Evolutionary conservation across 2,329 filamentous ascomycete genomes (phyloP), one percentile per base, ranked within the genome.

Genomic region (Microsporum ferrugineum): DNA sequence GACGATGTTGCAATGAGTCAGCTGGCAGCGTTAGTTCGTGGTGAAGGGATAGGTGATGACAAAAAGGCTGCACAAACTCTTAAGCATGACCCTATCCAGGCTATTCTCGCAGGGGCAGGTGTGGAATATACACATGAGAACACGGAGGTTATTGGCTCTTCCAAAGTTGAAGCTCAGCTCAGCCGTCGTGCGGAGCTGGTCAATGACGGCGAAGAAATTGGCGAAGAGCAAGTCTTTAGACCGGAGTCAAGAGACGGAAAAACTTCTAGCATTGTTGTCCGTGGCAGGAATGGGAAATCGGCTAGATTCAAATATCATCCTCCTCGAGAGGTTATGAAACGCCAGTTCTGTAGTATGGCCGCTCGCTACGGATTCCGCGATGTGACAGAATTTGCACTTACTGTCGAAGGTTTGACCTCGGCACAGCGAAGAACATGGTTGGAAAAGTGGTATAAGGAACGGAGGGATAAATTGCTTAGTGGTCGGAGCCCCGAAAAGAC

Each of bases 41-140:
- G 78, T 59, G 78, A 78, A 61, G 36, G 75, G 65, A 69, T 74
- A 57, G 63, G 70, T 43, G 69, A 74, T 39, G 66, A 71, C 57
- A 78, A 74, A 5, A 73, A 73, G 61, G 39, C 62, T 43, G 39
- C 68, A 63, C 63, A 68, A 1, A 68, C 69, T 10, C 68, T 73
- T 0, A 80, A 78, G 66, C 77, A 81, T 55, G 89, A 97, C 68
- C 87, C 89, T 0, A 82, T 97, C 36, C 88, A 92, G 67, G 94
- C 91, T 1, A 97, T 99, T 64, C 82, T 99, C 0, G 85, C 89
- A 2, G 84, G 86, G 5, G 91, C 89, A 0, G 94, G 94, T 1
- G 91, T 99, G 0, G 86, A 94, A 69, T 99, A 99, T 72, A 95
- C 91, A 0, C 94, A 99, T 70, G 88, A 97, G 67, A 99, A 99